Evolutionary conservation across 805 yeast genomes (phyloP).

Genomic region (Saccharomyces cerevisiae): DNA sequence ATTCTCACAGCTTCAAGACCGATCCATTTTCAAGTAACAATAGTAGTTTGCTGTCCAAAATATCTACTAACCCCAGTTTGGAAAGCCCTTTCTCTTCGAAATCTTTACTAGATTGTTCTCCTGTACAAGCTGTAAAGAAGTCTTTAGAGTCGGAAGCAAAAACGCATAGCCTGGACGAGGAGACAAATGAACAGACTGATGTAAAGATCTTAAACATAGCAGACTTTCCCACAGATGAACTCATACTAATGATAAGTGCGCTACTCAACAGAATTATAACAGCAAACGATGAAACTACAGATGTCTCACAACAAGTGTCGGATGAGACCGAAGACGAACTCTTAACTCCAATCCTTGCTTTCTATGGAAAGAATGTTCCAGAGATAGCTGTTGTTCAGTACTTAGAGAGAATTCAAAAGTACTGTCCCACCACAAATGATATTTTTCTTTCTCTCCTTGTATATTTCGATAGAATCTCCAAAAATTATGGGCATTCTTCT

Average conservation of each 20-base stretch:
- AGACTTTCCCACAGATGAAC: background rate
- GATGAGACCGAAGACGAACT: constrained; percentile 42
- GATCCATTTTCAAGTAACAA: background rate
- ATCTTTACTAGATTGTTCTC: background rate
- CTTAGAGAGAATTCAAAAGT: constrained; percentile 80
- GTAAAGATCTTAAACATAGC: background rate
- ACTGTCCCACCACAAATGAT: constrained; percentile 96
- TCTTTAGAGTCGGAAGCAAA: background rate
- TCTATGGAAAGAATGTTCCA: constrained; percentile 93
- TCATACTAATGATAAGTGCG: background rate
- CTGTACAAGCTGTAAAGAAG: background rate
- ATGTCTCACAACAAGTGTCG: background rate
- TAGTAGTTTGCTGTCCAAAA: background rate
- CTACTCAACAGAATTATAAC: constrained; percentile 5
- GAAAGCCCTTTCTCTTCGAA: background rate
- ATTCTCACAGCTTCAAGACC: background rate
- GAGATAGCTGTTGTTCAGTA: constrained; percentile 87
- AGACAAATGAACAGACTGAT: background rate
- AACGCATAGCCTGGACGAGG: background rate
- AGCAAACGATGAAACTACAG: constrained; percentile 3
- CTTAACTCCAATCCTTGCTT: constrained; percentile 53
- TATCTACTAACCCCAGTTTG: background rate
- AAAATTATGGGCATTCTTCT: constrained; percentile 17
- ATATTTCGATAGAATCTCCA: constrained; percentile 89
- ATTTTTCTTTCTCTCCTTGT: constrained; percentile 85